These are phyloP conservation scores for Mycena kentingensis DNA, from an alignment of 768 basidiomycete genomes.

Conservation along the genomic window DNA sequence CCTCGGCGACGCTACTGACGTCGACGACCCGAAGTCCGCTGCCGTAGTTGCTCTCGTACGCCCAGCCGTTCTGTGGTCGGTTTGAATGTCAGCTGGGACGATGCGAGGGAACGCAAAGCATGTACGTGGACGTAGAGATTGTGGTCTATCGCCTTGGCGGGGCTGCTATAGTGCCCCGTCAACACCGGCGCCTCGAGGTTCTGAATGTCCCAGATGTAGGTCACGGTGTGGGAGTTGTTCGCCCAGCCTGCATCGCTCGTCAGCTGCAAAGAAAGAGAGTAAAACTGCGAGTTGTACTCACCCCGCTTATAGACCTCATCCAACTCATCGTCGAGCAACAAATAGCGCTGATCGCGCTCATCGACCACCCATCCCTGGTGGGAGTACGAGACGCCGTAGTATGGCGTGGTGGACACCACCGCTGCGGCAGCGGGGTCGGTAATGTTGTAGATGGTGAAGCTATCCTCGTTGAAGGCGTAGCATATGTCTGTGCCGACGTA, in stretches of 20 bases:
- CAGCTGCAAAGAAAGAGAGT: background rate
- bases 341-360: slow-evolving; percentile 29
- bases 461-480: slow-evolving; percentile 36
- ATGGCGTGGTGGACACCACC: slow-evolving; percentile 32
- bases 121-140: slow-evolving; percentile 29
- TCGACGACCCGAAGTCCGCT: slow-evolving; percentile 33
- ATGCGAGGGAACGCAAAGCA: background rate
- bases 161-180: slow-evolving; percentile 31
- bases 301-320: slow-evolving; percentile 26
- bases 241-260: slow-evolving; percentile 18
- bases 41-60: slow-evolving; percentile 34
- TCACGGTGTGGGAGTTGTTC: slow-evolving; percentile 26
- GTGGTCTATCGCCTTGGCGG: slow-evolving; percentile 31
- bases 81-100: too few species aligned
- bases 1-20: slow-evolving; percentile 28
- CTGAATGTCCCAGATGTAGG: slow-evolving; percentile 36
- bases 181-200: slow-evolving; percentile 29
- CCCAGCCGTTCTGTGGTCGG: slow-evolving; percentile 22
- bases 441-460: slow-evolving; percentile 33
- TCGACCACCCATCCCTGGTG: slow-evolving; percentile 38
- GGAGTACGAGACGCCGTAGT: slow-evolving; percentile 34
- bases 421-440: slow-evolving; percentile 23
- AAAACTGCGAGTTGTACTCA: too few species aligned
- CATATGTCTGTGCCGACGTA: slow-evolving; percentile 33
- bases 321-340: slow-evolving; percentile 33